Evolutionary conservation across 169 alveolate genomes (phyloP).

Genomic region (Theileria parva): DNA sequence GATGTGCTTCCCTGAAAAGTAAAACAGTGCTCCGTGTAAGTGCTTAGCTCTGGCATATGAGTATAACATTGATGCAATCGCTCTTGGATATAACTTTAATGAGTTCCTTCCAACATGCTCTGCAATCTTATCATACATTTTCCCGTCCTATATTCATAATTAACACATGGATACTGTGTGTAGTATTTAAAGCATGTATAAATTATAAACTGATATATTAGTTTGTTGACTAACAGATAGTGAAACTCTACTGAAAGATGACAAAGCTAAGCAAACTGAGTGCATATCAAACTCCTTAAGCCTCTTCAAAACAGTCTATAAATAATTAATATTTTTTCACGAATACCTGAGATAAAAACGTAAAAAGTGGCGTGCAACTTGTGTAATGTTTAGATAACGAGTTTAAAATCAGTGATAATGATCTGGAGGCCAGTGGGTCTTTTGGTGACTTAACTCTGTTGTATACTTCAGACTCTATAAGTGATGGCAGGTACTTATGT

Average conservation of each 20-base stretch:
- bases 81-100: slow-evolving; percentile 66
- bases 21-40: slow-evolving; percentile 74
- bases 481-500: slow-evolving; percentile 38
- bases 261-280: slow-evolving; percentile 43
- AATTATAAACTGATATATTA: too few relatives aligned
- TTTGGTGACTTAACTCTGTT: slow-evolving; percentile 17
- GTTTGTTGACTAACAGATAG: slow-evolving; percentile 3
- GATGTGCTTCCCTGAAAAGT: slow-evolving; percentile 62
- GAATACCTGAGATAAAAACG: slow-evolving; percentile 6
- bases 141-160: slow-evolving; percentile 43
- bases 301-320: slow-evolving; percentile 5
- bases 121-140: slow-evolving; percentile 60
- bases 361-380: slow-evolving; percentile 10
- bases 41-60: slow-evolving; percentile 72
- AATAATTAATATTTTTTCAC: slow-evolving; percentile 2
- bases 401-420: slow-evolving; percentile 30
- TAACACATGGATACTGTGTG: too few relatives aligned
- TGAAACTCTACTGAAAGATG: slow-evolving; percentile 45
- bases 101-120: slow-evolving; percentile 73
- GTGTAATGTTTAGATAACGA: slow-evolving; percentile 25
- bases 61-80: slow-evolving; percentile 67
- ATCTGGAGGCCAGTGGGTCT: slow-evolving; percentile 16
- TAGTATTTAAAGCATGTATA: too few relatives aligned
- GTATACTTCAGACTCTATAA: slow-evolving; percentile 57
- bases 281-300: slow-evolving; percentile 56